These are phyloP conservation scores for Parsonsia alboflavescens DNA, from an alignment of 257 asterid genomes.

Conservation along the genomic window DNA sequence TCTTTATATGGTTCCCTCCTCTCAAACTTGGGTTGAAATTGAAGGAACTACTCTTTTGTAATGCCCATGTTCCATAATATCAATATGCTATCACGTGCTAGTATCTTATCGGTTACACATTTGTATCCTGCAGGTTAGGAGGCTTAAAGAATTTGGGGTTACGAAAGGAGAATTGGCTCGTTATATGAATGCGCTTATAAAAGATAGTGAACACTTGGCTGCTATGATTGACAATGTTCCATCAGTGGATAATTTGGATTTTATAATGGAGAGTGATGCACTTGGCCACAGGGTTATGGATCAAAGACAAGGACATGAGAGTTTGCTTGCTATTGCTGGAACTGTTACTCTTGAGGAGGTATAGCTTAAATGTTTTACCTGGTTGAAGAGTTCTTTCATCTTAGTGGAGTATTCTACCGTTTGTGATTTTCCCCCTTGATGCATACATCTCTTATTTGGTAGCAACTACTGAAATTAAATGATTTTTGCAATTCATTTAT, in stretches of 20 bases:
- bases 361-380: constrained; percentile 11
- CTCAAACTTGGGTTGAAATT: neutral
- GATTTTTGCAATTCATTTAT: neutral
- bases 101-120: constrained; percentile 7
- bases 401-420: neutral
- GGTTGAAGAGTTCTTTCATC: neutral
- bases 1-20: neutral
- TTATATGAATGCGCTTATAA: constrained; percentile 84
- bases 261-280: constrained; percentile 97
- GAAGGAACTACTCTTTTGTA: neutral
- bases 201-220: constrained; percentile 97
- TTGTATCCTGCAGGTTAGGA: constrained; percentile 58
- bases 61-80: neutral
- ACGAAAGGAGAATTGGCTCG: constrained; percentile 97
- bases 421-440: neutral
- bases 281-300: constrained; percentile 97
- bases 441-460: neutral
- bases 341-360: constrained; percentile 97
- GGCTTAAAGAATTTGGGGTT: constrained; percentile 98
- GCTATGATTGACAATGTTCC: constrained; percentile 98
- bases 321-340: constrained; percentile 83
- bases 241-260: constrained; percentile 96
- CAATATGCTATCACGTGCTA: constrained; percentile 11
- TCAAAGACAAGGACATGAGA: constrained; percentile 95
- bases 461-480: constrained; percentile 1